phyloP scores from a whole-genome alignment of 352 stramenopile species.

The Stramenopiles sp. region DNA sequence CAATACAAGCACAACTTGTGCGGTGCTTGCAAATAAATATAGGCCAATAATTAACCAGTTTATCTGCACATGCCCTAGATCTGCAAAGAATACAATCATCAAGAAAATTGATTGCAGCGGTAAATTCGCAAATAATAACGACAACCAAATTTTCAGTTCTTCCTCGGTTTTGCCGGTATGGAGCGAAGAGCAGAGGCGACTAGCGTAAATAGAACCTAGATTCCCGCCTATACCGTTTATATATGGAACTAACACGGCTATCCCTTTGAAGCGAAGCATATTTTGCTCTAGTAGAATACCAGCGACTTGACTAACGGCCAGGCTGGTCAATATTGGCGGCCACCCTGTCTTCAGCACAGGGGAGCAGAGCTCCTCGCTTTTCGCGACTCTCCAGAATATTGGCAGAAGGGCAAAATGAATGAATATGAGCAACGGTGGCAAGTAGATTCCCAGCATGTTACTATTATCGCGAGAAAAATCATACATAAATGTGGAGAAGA shows the following conservation, averaged over 20 bases:
- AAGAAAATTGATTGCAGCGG: background rate
- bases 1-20: background rate
- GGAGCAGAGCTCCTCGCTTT: background rate
- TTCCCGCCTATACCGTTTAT: background rate
- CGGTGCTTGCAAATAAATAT: background rate
- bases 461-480: background rate
- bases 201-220: background rate
- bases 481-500: background rate
- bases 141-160: background rate
- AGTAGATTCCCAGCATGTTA: background rate
- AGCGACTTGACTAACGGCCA: background rate
- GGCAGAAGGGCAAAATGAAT: background rate
- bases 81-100: background rate
- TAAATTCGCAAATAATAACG: background rate
- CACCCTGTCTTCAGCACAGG: background rate
- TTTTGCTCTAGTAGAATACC: background rate
- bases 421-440: background rate
- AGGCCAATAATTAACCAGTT: slow-evolving; percentile 3
- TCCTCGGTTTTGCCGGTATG: background rate
- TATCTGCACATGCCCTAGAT: background rate
- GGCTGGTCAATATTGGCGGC: background rate
- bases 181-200: background rate
- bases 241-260: slow-evolving; percentile 3
- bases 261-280: background rate
- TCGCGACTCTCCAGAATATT: background rate